Evolutionary conservation across 2,329 filamentous ascomycete genomes (phyloP), one percentile per base, ranked within the genome.

Genomic region (Coniochaeta sp.): DNA sequence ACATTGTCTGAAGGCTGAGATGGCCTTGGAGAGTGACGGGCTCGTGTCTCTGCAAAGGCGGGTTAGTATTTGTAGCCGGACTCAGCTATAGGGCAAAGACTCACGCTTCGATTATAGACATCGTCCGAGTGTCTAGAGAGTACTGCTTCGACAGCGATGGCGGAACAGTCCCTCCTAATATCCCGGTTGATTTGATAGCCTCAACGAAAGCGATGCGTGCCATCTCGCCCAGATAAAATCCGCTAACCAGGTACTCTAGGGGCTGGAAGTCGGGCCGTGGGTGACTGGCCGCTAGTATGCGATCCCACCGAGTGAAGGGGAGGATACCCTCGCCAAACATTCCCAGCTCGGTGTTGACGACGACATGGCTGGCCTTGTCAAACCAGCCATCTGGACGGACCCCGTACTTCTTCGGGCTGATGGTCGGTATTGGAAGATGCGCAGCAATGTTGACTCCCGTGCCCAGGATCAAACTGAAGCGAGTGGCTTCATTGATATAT

Each of bases 381-480:
- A 84, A 83, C 85, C 85, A 88, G 34, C 71, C 71, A 6, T 73
- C 68, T 0, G 84, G 82, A 9, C 84, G 79, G 28, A 72, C 67
- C 47, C 84, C 84, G 62, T 85, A 87, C 68, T 88, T 88, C 55
- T 72, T 61, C 50, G 73, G 75, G 31, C 80, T 77, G 59, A 89
- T 78, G 17, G 81, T 77, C 3, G 76, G 74, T 2, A 87, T 79
- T 6, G 86, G 86, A 28, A 89, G 77, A 67, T 88, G 84, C 28
- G 82, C 84, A 55, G 86, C 84, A 55, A 87, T 81, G 71, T 89
- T 89, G 62, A 85, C 79, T 33, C 87, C 87, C 0, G 87, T 89
- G 19, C 87, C 87, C 28, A 88, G 77, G 59, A 89, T 88, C 47
- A 89, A 78, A 38, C 82, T 82, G 67, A 88, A 85, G 22, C 84